Base-by-base conservation (phyloP, 345 rosid genomes). In the Capsella bursapastoris region DNA sequence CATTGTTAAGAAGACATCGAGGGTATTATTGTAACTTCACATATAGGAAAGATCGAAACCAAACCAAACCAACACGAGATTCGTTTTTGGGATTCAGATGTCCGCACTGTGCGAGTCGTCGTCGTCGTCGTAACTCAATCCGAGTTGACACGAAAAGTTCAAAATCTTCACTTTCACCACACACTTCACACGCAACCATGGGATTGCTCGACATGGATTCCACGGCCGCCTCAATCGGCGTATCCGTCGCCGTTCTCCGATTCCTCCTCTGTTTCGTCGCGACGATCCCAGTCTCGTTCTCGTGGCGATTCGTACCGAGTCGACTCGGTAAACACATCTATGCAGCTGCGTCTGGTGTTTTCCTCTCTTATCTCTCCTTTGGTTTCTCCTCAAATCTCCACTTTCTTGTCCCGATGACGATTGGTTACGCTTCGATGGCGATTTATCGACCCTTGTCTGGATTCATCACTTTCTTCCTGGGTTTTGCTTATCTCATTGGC, bases 341-440 rank as follows among this genome's bases (percentile, higher is more conserved):
- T 79, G 70, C 97, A 4, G 91, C 89, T 43, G 73, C 38, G 5
- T 72, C 97, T 0, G 98, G 98, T 15, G 88, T 79, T 25, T 10
- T 85, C 11, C 90, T 94, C 52, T 91, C 97, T 50, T 91, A 83
- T 72, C 82, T 94, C 14, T 84, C 97, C 2, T 94, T 94, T 32
- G 97, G 98, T 37, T 80, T 85, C 85, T 90, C 96, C 58, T 91
- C 98, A 4, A 94, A 87, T 73, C 95, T 94, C 55, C 98, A 88
- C 64, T 94, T 94, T 75, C 81, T 91, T 78, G 93, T 91, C 27
- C 93, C 97, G 8, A 94, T 91, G 93, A 56, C 77, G 41, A 35
- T 85, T 57, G 96, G 96, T 29, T 94, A 94, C 66, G 79, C 84
- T 43, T 85, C 97, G 6, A 94, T 94, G 97, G 76, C 79, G 73